Evolutionary conservation across 2,329 filamentous ascomycete genomes (phyloP).

Genomic region (Alternaria novae-zelandiae): DNA sequence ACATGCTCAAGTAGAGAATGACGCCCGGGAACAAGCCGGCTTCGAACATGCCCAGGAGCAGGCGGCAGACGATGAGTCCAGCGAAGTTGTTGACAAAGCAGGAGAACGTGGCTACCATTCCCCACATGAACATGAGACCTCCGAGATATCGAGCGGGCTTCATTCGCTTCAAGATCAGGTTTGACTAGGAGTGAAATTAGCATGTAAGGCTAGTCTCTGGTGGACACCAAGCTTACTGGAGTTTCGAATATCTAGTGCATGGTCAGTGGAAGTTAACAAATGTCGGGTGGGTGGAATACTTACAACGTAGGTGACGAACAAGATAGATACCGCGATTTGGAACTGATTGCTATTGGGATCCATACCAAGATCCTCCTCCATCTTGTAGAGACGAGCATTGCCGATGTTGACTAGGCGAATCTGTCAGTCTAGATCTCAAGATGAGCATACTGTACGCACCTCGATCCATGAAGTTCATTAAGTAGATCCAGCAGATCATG

Average conservation of each 20-base stretch:
- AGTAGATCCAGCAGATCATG: conserved; percentile 63
- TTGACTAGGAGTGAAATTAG: neutral
- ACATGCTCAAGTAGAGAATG: conserved; percentile 35
- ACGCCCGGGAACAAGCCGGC: conserved; percentile 36
- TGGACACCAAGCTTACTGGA: conserved; percentile 48
- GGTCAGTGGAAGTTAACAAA: conserved; percentile 17
- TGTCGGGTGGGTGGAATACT: neutral
- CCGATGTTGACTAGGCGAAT: conserved; percentile 35
- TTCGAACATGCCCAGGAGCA: conserved; percentile 40
- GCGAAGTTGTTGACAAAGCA: conserved; percentile 37
- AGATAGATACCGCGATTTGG: conserved; percentile 30
- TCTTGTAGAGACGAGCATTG: conserved; percentile 48
- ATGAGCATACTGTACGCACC: conserved; percentile 32
- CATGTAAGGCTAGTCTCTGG: neutral
- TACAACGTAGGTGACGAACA: conserved; percentile 36
- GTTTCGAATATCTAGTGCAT: conserved; percentile 49
- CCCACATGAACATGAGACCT: conserved; percentile 33
- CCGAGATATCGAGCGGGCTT: conserved; percentile 33
- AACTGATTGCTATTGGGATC: conserved; percentile 21
- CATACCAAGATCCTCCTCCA: conserved; percentile 29
- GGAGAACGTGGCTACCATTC: conserved; percentile 28
- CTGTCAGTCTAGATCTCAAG: neutral
- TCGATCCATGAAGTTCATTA: conserved; percentile 56
- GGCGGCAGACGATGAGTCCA: conserved; percentile 32
- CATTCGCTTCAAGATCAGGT: conserved; percentile 38